Base-by-base conservation (phyloP, 108 stramenopile genomes). In the Nitzschia inconspicua region DNA sequence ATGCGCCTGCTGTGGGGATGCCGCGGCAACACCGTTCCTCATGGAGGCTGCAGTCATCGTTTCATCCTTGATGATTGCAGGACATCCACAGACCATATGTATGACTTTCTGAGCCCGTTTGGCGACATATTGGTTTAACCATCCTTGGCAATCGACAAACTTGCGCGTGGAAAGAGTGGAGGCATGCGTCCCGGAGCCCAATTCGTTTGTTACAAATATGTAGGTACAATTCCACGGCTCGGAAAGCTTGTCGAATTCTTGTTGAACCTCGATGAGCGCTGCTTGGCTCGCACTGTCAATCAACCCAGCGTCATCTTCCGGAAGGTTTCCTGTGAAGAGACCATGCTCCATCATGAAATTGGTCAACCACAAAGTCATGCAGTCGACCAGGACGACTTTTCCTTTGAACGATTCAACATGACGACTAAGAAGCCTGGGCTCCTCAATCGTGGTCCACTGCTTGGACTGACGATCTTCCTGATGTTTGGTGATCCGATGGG, bases 91-190 rank as follows among this genome's bases (percentile, higher is more conserved):
- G 2, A 82, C 80, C 73, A 78, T 78, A 32, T 78, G 74, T 5
- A 76, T 29, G 16, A 82, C 77, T 13, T 35, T 20, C n/a, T 37
- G 22, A 5, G 77, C 73, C 46, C 48, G 52, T 7, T 54, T 32
- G 0, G 77, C 76, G 20, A 82, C 77, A 39, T 67, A 60, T 44
- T 82, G 80, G 56, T 77, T 78, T 30, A 75, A 62, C 73, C 77
- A 78, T 4, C 80, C 80, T 54, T 78, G 80, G 29, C 55, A 53
- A 60, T 82, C 80, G 27, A 76, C 73, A 55, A 82, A 78, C 28
- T 60, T 66, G 22, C 81, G 53, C 20, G 77, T 48, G 16, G 54
- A 27, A 3, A 47, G 52, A 27, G 46, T 40, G 11, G 56, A 46
- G 4, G 64, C 66, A 72, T 82, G 80, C 0, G 61, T 49, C 22